Base-by-base conservation (phyloP, 2,329 filamentous ascomycete genomes). In the Penicillium nordicum region DNA sequence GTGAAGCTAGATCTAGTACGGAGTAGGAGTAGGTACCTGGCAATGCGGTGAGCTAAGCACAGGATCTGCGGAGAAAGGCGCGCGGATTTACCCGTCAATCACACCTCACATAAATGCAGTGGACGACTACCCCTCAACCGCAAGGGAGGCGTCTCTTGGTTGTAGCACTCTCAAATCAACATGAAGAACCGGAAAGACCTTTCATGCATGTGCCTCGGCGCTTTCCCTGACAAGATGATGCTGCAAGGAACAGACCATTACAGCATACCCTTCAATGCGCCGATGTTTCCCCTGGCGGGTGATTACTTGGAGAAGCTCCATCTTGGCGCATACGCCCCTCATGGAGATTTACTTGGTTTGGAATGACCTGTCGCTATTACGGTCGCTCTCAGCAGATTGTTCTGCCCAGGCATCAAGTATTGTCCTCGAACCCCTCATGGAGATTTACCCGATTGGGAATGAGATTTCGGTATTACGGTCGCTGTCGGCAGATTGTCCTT, bases 291-390 rank as follows among this genome's bases (percentile, higher is more conserved):
- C 57, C 57, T 43, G 32, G 10, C 25, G 21, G 21, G 5, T 18
- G 10, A 18, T 12, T 18, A 23, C 37, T 16, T 36, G 18, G 34
- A 59, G 54, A 44, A 40, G 37, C 27, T 25, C 8, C 8, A 0
- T 38, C 38, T 27, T 38, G 34, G 36, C 46, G 16, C 38, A 51
- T 51, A 44, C 52, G 46, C 57, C 56, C 57, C 61, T 46, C 61
- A 55, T 57, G 61, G 61, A 41, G 38, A 50, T 57, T 61, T 63
- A 25, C 59, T 57, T 38, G 37, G 57, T 55, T 16, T 1, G 56
- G 60, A 53, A 12, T 43, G 29, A 38, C 34, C 18, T 40, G 18
- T 57, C 53, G 48, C 45, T 50, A 59, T n/a, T 23, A 16, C 16
- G 11, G 12, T 23, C 25, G 21, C 21, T 40, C 25, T 46, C 34